These are phyloP conservation scores for Coprinopsis sp. DNA, from an alignment of 768 basidiomycete genomes.

Conservation along the genomic window DNA sequence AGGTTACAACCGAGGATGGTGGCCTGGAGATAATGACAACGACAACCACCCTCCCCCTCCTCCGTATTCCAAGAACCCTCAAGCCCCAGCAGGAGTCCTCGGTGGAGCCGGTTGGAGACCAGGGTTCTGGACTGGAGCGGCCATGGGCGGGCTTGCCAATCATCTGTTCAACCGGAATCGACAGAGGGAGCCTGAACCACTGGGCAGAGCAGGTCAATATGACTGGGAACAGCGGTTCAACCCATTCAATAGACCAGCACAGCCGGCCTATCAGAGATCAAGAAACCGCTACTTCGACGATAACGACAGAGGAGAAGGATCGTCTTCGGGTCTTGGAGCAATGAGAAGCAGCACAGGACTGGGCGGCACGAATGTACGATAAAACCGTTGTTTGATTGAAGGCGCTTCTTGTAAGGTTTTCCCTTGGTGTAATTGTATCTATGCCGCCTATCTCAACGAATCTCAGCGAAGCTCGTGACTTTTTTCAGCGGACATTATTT, in stretches of 20 bases:
- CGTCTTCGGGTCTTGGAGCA: conserved; percentile 62
- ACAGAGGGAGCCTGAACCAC: conserved; percentile 22
- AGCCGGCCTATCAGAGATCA: conserved; percentile 11
- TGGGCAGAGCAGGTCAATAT: background rate
- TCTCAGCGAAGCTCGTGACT: too few relatives aligned
- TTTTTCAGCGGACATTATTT: too few relatives aligned
- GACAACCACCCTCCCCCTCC: conserved; percentile 42
- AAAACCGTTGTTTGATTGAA: conserved; percentile 16
- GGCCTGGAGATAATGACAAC: conserved; percentile 42
- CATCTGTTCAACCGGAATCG: conserved; percentile 36
- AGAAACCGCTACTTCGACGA: conserved; percentile 21
- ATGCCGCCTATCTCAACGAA: too few relatives aligned
- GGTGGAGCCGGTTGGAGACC: conserved; percentile 47
- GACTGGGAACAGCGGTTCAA: background rate
- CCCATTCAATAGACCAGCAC: background rate
- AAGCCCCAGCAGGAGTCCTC: conserved; percentile 14
- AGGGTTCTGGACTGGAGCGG: conserved; percentile 85
- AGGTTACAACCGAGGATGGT: conserved; percentile 44
- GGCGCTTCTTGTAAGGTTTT: too few relatives aligned
- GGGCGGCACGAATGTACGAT: conserved; percentile 73
- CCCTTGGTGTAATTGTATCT: too few relatives aligned
- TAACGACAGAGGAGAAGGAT: conserved; percentile 63
- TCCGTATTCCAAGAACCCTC: conserved; percentile 48
- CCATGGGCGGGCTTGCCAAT: conserved; percentile 65
- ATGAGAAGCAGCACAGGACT: conserved; percentile 77